Conservation (phyloP, 2,329 filamentous ascomycete genomes). For the Penicillium sp. region DNA sequence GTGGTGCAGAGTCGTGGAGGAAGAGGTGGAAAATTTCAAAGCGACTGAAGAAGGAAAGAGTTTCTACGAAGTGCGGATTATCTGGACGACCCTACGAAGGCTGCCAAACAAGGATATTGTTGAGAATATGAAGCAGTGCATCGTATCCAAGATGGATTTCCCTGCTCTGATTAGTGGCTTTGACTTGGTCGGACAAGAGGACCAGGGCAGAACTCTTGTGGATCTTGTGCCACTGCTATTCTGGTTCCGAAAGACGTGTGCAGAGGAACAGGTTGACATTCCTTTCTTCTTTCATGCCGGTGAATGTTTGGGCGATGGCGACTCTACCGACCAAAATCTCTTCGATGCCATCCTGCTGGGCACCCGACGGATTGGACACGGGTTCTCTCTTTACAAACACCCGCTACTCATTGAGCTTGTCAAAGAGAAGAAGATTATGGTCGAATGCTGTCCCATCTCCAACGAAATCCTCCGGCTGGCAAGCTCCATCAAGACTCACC, state of each 20-base stretch:
- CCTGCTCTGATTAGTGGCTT: slow-evolving; percentile 81
- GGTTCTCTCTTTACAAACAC: slow-evolving; percentile 85
- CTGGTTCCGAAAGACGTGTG: slow-evolving; percentile 88
- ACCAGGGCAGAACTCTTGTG: slow-evolving; percentile 69
- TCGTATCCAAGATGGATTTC: slow-evolving; percentile 74
- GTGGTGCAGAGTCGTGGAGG: slow-evolving; percentile 70
- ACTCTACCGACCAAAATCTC: slow-evolving; percentile 74
- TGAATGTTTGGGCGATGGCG: slow-evolving; percentile 78
- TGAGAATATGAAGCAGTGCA: slow-evolving; percentile 83
- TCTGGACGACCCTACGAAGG: slow-evolving; percentile 74
- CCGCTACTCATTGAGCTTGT: slow-evolving; percentile 85
- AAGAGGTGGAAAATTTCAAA: slow-evolving; percentile 77
- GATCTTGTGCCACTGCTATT: slow-evolving; percentile 82
- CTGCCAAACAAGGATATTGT: slow-evolving; percentile 65
- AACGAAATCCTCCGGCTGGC: slow-evolving; percentile 84
- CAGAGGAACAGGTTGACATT: slow-evolving; percentile 72
- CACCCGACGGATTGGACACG: slow-evolving; percentile 85
- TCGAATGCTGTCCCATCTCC: slow-evolving; percentile 88
- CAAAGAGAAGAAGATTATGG: slow-evolving; percentile 79
- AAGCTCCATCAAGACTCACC: slow-evolving; percentile 71
- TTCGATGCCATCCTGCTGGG: slow-evolving; percentile 87
- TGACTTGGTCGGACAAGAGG: slow-evolving; percentile 87
- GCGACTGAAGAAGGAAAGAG: slow-evolving; percentile 64
- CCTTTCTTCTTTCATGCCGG: slow-evolving; percentile 97
- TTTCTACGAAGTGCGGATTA: slow-evolving; percentile 83